phyloP scores from a whole-genome alignment of 768 basidiomycete species.

The Imleria badia region DNA sequence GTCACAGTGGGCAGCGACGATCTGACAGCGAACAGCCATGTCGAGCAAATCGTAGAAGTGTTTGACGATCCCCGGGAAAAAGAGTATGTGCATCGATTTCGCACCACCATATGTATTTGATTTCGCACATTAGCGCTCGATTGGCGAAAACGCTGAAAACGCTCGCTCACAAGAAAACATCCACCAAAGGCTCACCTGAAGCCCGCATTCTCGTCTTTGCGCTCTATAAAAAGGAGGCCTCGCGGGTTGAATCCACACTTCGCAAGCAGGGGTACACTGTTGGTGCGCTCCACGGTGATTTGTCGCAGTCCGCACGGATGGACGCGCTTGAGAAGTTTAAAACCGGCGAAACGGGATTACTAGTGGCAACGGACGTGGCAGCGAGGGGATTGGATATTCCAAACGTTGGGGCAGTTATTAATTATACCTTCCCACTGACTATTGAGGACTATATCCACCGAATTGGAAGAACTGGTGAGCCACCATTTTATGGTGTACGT shows the following conservation, averaged over 20 bases:
- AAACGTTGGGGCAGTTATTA: constrained; percentile 90
- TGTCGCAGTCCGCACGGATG: constrained; percentile 82
- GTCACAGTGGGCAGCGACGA: constrained; percentile 97
- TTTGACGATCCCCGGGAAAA: constrained; percentile 83
- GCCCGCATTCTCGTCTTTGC: constrained; percentile 89
- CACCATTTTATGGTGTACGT: neutral
- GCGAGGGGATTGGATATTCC: constrained; percentile 97
- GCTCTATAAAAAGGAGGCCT: constrained; percentile 96
- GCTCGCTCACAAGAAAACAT: constrained; percentile 62
- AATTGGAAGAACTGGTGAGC: constrained; percentile 79
- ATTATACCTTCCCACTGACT: constrained; percentile 97
- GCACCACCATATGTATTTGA: neutral
- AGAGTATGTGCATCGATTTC: constrained; percentile 56
- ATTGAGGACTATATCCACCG: constrained; percentile 93
- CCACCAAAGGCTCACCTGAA: constrained; percentile 46
- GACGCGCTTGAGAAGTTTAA: constrained; percentile 87
- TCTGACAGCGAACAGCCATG: constrained; percentile 88
- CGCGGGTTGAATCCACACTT: constrained; percentile 83
- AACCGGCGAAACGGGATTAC: constrained; percentile 69
- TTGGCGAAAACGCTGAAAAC: constrained; percentile 55
- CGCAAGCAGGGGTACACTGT: constrained; percentile 73
- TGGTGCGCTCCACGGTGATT: constrained; percentile 85
- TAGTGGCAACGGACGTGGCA: constrained; percentile 98
- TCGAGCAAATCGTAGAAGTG: constrained; percentile 92
- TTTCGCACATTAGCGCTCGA: constrained; percentile 46